phyloP scores from a whole-genome alignment of 306 rosid species.

The Ceratonia siliqua region DNA sequence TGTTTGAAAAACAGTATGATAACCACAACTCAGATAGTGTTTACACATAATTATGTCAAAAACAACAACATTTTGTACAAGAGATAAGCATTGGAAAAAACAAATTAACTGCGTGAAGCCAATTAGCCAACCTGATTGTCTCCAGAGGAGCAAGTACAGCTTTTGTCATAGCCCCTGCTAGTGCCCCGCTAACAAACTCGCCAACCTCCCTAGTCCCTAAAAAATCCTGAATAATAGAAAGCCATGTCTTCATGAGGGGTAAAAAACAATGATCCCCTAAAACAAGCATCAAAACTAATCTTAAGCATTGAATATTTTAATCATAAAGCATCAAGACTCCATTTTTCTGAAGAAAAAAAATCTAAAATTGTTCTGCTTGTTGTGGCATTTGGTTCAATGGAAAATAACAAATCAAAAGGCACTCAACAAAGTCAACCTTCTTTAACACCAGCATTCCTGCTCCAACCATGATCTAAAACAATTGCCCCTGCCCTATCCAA shows the following conservation, averaged over 20 bases:
- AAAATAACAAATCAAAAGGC: neutral
- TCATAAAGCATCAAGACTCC: neutral
- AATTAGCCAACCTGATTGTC: conserved; percentile 80
- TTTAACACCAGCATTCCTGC: neutral
- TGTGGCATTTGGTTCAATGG: neutral
- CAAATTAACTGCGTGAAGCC: conserved; percentile 15
- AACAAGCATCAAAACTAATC: neutral
- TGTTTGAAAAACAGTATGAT: neutral
- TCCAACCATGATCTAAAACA: neutral
- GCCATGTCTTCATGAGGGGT: neutral
- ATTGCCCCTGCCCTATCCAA: neutral
- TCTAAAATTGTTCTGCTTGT: neutral
- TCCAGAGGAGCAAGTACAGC: conserved; percentile 98
- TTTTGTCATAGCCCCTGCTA: conserved; percentile 98
- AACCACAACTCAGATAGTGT: neutral
- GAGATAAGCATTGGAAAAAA: neutral
- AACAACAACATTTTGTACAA: neutral
- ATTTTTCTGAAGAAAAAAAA: neutral
- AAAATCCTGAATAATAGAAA: conserved; percentile 56
- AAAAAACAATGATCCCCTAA: neutral
- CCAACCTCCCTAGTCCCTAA: conserved; percentile 72
- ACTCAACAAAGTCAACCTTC: neutral
- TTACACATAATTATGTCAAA: neutral
- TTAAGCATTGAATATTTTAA: neutral
- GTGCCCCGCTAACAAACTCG: conserved; percentile 88